phyloP scores from a whole-genome alignment of 1,284 basidiomycete species.

The Schizophyllum commune region DNA sequence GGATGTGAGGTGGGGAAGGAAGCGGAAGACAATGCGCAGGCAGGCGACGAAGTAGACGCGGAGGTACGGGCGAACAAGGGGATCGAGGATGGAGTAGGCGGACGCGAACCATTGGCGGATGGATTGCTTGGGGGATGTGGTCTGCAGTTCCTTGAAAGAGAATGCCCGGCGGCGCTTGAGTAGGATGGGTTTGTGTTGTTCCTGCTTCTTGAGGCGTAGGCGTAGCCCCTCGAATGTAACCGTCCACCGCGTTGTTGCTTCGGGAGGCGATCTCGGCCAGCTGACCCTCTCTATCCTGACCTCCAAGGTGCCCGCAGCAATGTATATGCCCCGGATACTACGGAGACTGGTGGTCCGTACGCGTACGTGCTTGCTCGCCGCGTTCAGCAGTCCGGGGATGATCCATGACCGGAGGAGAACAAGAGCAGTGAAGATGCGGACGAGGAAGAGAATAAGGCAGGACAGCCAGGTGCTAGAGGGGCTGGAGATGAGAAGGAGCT shows the following conservation, averaged over 20 bases:
- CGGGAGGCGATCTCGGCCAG: slow-evolving; percentile 42
- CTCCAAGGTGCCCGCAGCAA: slow-evolving; percentile 43
- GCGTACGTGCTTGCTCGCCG: slow-evolving; percentile 52
- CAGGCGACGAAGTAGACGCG: slow-evolving; percentile 45
- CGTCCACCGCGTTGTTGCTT: slow-evolving; percentile 43
- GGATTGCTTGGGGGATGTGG: slow-evolving; percentile 45
- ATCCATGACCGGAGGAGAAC: slow-evolving; percentile 57
- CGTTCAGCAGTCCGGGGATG: slow-evolving; percentile 51
- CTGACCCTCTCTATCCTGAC: slow-evolving; percentile 61
- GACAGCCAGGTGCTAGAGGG: background rate
- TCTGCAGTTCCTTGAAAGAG: slow-evolving; percentile 43
- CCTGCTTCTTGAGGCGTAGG: slow-evolving; percentile 35
- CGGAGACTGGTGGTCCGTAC: slow-evolving; percentile 65
- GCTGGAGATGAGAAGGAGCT: background rate
- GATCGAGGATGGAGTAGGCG: slow-evolving; percentile 44
- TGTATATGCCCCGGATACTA: slow-evolving; percentile 68
- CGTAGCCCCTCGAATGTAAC: slow-evolving; percentile 55
- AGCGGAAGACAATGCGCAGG: slow-evolving; percentile 52
- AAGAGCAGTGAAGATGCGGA: slow-evolving; percentile 43
- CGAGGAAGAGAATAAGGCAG: slow-evolving; percentile 27
- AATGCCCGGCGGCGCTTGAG: slow-evolving; percentile 33
- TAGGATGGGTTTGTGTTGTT: slow-evolving; percentile 9
- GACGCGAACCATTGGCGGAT: slow-evolving; percentile 38
- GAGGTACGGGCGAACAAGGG: slow-evolving; percentile 50
- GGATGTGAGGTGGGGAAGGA: slow-evolving; percentile 57